These are phyloP conservation scores for Plasmopara halstedii DNA, from an alignment of 352 stramenopile species.

Conservation along the genomic window DNA sequence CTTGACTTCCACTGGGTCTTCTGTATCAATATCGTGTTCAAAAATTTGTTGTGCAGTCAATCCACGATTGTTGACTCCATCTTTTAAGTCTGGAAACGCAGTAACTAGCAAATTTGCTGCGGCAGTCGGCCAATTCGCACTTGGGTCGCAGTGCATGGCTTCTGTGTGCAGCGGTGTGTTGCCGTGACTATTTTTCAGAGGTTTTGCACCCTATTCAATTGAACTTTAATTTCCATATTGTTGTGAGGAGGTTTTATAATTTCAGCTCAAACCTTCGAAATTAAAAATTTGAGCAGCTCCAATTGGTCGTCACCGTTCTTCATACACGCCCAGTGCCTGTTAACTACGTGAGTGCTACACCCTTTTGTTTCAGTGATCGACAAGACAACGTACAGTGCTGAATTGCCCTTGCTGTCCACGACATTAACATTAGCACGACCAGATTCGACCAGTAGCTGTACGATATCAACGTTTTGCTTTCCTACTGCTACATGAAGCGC, in stretches of 20 bases:
- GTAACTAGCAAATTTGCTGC: conserved; percentile 32
- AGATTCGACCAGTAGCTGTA: conserved; percentile 51
- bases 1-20: conserved; percentile 29
- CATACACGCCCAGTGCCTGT: conserved; percentile 72
- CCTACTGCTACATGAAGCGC: conserved; percentile 54
- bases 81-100: conserved; percentile 49
- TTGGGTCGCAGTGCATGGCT: conserved; percentile 64
- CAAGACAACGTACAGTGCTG: conserved; percentile 53
- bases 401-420: conserved; percentile 60
- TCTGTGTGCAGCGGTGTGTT: conserved; percentile 68
- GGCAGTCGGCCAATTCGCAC: conserved; percentile 42
- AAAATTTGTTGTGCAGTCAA: conserved; percentile 59
- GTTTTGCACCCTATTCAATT: conserved; percentile 42
- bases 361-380: too few species aligned
- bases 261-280: conserved; percentile 37
- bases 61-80: conserved; percentile 44
- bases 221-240: neutral
- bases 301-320: conserved; percentile 38
- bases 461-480: conserved; percentile 54
- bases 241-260: neutral
- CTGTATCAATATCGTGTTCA: conserved; percentile 51
- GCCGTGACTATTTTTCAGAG: conserved; percentile 42
- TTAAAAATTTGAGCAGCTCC: conserved; percentile 44
- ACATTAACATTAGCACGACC: conserved; percentile 52
- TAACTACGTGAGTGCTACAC: too few species aligned